These are phyloP conservation scores for Eremochloa ophiuroides DNA, from an alignment of 176 grass and related monocot genomes.

Conservation along the genomic window DNA sequence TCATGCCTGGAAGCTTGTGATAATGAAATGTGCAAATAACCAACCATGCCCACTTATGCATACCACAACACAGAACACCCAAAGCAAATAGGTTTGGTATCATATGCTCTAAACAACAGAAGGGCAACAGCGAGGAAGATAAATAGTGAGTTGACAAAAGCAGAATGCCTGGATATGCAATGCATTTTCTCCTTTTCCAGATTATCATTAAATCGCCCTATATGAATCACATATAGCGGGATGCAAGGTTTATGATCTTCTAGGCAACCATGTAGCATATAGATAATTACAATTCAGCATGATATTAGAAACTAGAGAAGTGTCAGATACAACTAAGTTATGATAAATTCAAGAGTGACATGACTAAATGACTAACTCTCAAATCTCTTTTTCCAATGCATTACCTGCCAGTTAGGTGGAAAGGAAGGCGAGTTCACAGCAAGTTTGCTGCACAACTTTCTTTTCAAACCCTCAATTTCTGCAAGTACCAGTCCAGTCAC, in stretches of 20 bases:
- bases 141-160: not conserved
- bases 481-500: conserved; percentile 17
- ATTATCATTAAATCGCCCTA: not conserved
- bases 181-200: not conserved
- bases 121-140: not conserved
- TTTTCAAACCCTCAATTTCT: conserved; percentile 95
- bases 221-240: not conserved
- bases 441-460: conserved; percentile 94
- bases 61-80: not conserved
- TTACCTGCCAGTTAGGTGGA: conserved; percentile 97
- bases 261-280: not conserved
- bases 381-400: not conserved
- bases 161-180: not conserved
- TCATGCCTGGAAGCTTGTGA: not conserved
- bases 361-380: not conserved
- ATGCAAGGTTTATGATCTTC: not conserved
- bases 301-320: not conserved
- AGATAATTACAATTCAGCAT: not conserved
- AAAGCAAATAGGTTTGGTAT: not conserved
- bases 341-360: not conserved
- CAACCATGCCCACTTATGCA: not conserved
- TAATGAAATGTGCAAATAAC: not conserved
- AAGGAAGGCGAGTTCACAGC: conserved; percentile 83
- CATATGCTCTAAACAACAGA: conserved; percentile 4
- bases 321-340: not conserved